These are phyloP conservation scores for Nemania sp. DNA, from an alignment of 2,329 filamentous ascomycete species.

Conservation along the genomic window DNA sequence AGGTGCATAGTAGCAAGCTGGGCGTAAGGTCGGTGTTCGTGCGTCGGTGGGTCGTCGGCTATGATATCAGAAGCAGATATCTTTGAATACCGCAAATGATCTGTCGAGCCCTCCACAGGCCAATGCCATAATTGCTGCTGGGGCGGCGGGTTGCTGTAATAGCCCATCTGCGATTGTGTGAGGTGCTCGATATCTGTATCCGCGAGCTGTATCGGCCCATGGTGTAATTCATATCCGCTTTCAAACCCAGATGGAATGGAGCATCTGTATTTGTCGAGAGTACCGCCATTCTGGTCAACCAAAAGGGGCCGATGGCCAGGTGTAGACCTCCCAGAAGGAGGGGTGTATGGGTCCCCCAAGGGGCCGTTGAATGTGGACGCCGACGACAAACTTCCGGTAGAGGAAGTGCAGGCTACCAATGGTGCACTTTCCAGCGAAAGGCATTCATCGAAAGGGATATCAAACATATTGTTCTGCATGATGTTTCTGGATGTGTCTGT, in stretches of 20 bases:
- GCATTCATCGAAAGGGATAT: neutral
- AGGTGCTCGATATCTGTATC: too few relatives aligned
- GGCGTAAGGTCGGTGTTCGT: too few relatives aligned
- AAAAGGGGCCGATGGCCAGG: conserved; percentile 32
- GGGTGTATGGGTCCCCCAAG: conserved; percentile 34
- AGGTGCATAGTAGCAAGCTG: too few relatives aligned
- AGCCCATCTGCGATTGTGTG: too few relatives aligned
- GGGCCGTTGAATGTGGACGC: conserved; percentile 36
- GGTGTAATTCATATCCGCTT: conserved; percentile 14
- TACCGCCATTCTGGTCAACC: conserved; percentile 32
- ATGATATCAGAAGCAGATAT: too few relatives aligned
- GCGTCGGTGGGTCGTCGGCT: too few relatives aligned
- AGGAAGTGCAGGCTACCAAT: conserved; percentile 29
- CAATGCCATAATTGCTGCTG: too few relatives aligned
- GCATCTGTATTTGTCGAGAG: neutral
- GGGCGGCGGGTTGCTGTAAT: too few relatives aligned
- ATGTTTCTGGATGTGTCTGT: neutral
- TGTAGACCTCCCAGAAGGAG: conserved; percentile 41
- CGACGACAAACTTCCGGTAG: conserved; percentile 38
- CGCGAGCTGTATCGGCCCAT: conserved; percentile 1
- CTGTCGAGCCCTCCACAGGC: too few relatives aligned
- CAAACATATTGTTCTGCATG: neutral
- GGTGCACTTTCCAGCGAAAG: neutral
- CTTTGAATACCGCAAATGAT: too few relatives aligned
- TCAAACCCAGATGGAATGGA: conserved; percentile 39